A percentile compares a stretch with the other conserved stretches of the same genome.
These are phyloP conservation scores for Stipa capillata DNA, from an alignment of 176 grass and related monocot genomes.

Conservation along the genomic window DNA sequence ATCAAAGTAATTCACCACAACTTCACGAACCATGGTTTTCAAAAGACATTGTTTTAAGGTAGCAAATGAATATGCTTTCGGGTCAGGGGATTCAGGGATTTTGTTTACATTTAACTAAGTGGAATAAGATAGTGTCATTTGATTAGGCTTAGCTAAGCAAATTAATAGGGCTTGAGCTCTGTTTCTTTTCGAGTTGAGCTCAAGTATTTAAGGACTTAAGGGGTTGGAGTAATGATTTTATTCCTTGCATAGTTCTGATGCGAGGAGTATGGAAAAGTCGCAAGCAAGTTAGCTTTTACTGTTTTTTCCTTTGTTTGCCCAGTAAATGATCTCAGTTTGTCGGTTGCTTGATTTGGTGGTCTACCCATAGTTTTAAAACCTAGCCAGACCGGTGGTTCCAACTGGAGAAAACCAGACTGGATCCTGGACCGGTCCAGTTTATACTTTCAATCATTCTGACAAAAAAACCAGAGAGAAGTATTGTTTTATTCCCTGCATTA, in stretches of 20 bases:
- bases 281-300: not conserved
- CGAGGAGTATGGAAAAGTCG: not conserved
- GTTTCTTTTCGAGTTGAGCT: no score
- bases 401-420: no score
- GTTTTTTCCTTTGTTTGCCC: not conserved
- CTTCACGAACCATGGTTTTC: not conserved
- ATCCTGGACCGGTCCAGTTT: no score
- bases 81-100: not conserved
- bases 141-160: not conserved
- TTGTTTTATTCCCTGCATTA: no score
- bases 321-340: not conserved
- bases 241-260: not conserved
- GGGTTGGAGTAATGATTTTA: not conserved
- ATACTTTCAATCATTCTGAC: no score
- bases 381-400: not conserved
- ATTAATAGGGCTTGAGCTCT: not conserved
- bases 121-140: not conserved
- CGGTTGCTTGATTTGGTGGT: not conserved
- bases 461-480: no score
- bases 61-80: not conserved
- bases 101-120: not conserved
- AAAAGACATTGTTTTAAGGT: no score
- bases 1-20: not conserved
- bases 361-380: not conserved
- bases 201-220: not conserved